These are phyloP conservation scores for Tolypocladium tundrense DNA, from an alignment of 2,329 filamentous ascomycete genomes.

Conservation along the genomic window DNA sequence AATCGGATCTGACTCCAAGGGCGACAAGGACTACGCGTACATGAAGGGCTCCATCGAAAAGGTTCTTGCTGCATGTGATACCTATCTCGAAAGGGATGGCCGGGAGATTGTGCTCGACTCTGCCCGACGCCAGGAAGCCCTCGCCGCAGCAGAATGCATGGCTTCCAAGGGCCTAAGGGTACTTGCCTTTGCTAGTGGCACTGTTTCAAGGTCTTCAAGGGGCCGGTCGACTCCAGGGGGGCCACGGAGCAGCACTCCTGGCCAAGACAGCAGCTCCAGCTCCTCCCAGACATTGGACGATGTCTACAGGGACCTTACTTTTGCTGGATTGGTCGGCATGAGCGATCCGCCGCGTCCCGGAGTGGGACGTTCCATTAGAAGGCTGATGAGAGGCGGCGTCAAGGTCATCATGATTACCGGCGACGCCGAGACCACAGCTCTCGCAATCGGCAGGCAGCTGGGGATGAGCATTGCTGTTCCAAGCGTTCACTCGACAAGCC, in stretches of 20 bases:
- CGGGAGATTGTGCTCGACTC: constrained; percentile 79
- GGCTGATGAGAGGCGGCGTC: constrained; percentile 86
- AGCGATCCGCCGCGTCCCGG: constrained; percentile 89
- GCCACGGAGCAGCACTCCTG: constrained; percentile 43
- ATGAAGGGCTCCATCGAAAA: constrained; percentile 92
- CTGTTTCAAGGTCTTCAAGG: constrained; percentile 40
- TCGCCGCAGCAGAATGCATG: constrained; percentile 75
- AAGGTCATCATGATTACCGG: constrained; percentile 99
- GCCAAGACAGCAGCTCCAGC: constrained; percentile 26
- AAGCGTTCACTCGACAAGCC: constrained; percentile 40
- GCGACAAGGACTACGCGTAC: constrained; percentile 73
- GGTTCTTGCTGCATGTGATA: constrained; percentile 78
- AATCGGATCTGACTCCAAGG: constrained; percentile 51
- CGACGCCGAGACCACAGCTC: constrained; percentile 86
- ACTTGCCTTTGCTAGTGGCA: constrained; percentile 83
- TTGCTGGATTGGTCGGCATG: constrained; percentile 93
- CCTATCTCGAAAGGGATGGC: constrained; percentile 78
- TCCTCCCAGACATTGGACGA: constrained; percentile 50
- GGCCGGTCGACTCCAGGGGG: constrained; percentile 25
- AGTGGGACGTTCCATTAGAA: constrained; percentile 79
- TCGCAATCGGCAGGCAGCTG: constrained; percentile 89
- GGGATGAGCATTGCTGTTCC: constrained; percentile 70
- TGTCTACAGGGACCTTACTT: constrained; percentile 71
- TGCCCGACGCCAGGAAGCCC: constrained; percentile 59
- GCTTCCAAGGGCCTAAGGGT: constrained; percentile 83